Base-by-base conservation (phyloP, 2,329 filamentous ascomycete species). In the Claviceps quebecensis region DNA sequence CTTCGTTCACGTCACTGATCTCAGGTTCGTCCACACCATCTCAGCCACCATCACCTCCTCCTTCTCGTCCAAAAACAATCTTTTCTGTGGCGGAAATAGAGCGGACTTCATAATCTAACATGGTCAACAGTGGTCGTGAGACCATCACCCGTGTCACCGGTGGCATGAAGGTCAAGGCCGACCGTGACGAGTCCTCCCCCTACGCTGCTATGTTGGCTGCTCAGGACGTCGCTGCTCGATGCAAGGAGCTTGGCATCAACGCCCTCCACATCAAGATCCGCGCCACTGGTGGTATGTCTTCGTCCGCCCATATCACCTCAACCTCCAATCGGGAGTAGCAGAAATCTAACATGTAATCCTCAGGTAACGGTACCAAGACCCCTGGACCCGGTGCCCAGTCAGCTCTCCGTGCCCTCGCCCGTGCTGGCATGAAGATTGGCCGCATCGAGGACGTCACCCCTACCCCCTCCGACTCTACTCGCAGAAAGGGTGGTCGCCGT, bases 111-210 rank as follows among this genome's bases (percentile, higher is more conserved):
- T 16, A 45, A 14, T 48, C 51, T 55, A 41, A 57, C 47, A 47
- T 34, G 4, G 5, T 34, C 7, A 80, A 72, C 78, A 94, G 87
- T 77, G 93, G 93, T 78, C 93, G 93, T 77, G 93, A 98, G 86
- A 98, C 94, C 77, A 96, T 98, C 80, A 87, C 83, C 83, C 90
- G 93, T 87, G 91, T 98, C 65, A 98, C 94, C 67, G 93, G 94
- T 79, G 94, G 94, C 71, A 98, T 98, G 93, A 98, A 98, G 83
- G 93, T 98, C 83, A 98, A 98, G 86, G 90, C 90, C 75, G 90
- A 98, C 71, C 91, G 93, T 82, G 93, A 98, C 78, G 93, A 98
- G 81, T 97, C 91, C 68, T 97, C 93, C 63, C 93, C 93, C 67
- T 98, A 98, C 82, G 93, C 93, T 68, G 93, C 93, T 77, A 98